Percentiles rank a stretch among this genome's conserved stretches.
Evolutionary conservation across 2,329 filamentous ascomycete genomes (phyloP).

Genomic region (Phaeosphaeriaceae sp.): DNA sequence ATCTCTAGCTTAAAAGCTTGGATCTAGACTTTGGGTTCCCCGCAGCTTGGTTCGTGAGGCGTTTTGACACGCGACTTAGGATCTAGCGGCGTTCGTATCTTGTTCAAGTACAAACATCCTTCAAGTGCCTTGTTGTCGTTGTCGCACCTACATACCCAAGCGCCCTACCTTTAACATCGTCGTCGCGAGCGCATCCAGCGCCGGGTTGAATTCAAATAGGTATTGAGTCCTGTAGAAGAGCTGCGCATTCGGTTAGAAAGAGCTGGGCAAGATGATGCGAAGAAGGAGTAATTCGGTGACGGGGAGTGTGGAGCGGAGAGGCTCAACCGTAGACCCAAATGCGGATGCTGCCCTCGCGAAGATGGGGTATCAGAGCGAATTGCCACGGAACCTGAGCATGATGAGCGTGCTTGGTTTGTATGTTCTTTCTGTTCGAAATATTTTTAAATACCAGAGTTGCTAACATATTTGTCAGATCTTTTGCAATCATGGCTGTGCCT

Average conservation of each 20-base stretch:
- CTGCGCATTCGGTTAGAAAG: background rate
- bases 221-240: background rate
- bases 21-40: conserved; percentile 4
- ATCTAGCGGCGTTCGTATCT: background rate
- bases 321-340: conserved; percentile 43
- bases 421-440: conserved; percentile 22
- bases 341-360: conserved; percentile 67
- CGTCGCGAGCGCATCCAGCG: background rate
- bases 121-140: background rate
- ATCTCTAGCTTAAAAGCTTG: conserved; percentile 4
- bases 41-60: background rate
- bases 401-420: conserved; percentile 69
- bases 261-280: conserved; percentile 20
- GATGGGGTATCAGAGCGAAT: conserved; percentile 72
- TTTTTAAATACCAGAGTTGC: too few relatives aligned
- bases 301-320: conserved; percentile 21
- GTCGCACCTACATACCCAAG: background rate
- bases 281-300: conserved; percentile 29
- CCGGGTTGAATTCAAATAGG: background rate
- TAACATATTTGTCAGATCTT: conserved; percentile 55
- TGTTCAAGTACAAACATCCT: background rate
- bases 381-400: conserved; percentile 72
- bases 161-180: background rate
- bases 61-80: conserved; percentile 1
- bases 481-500: conserved; percentile 77